Evolutionary conservation across 2,329 filamentous ascomycete species (phyloP), one percentile per base, ranked within the genome.

Genomic region (Plectosphaerella cucumerina): DNA sequence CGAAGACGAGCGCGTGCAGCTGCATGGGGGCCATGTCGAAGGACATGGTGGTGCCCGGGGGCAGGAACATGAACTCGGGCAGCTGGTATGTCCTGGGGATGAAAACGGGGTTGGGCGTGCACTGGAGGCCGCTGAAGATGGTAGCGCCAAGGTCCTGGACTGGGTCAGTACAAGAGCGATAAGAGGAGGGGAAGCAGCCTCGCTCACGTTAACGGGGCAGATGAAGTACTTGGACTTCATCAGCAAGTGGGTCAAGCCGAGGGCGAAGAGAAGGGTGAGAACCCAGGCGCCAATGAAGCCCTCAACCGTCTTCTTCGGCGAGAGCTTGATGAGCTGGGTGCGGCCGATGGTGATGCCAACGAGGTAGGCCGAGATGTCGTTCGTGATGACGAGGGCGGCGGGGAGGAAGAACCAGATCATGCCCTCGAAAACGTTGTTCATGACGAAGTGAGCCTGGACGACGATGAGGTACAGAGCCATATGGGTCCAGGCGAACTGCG

Each of bases 321-420:
- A 97, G 44, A 99, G 79, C 73, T 97, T 96, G 75, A 99, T 99
- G 58, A 99, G 83, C 69, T 96, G 94, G 2, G 94, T 97, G 50
- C 91, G 85, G 48, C 94, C 94, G 69, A 99, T 96, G 20, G 92
- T 93, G 65, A 99, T 97, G 54, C 94, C 94, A 69, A 92, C 97
- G 55, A 99, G 85, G 68, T 99, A 99, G 62, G 94, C 94, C 63
- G 95, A 97, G 58, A 99, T 99, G 67, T 99, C 94, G 70, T 99
- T 99, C 57, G 90, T 97, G 66, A 99, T 96, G 68, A 99, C 94
- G 61, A 99, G 82, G 49, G 90, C 87, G 8, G 90, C 92, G 8
- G 94, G 94, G 43, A 99, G 74, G 80, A 97, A 97, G 78, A 99
- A 97, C 94, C 94, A 99, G 68, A 99, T 96, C 89, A 99, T 91